Evolutionary conservation across 495 filamentous ascomycete genomes (phyloP).

Genomic region (Xylaria longipes): DNA sequence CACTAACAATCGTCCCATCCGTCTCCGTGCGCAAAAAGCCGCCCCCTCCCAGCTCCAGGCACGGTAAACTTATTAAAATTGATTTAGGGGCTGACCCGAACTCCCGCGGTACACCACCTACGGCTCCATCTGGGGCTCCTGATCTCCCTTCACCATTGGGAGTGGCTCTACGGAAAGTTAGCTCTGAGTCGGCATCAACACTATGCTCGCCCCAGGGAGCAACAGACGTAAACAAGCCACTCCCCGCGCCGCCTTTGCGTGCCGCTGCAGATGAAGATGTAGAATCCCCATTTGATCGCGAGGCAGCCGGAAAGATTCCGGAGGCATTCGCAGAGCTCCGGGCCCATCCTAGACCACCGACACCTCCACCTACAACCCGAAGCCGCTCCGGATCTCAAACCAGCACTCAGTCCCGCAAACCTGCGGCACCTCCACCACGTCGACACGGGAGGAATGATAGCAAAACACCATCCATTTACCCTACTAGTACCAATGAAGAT

Average conservation of each 20-base stretch:
- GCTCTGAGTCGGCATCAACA: constrained; percentile 22
- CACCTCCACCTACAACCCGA: constrained; percentile 41
- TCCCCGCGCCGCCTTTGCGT: constrained; percentile 50
- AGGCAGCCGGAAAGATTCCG: constrained; percentile 53
- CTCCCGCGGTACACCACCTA: constrained; percentile 28
- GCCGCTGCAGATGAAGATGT: constrained; percentile 47
- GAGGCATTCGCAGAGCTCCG: constrained; percentile 42
- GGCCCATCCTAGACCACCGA: constrained; percentile 34
- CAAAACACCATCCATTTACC: constrained; percentile 35
- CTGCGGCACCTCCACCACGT: constrained; percentile 57
- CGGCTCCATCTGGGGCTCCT: constrained; percentile 33
- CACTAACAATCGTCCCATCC: constrained; percentile 30
- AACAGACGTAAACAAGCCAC: constrained; percentile 58
- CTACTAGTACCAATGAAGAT: constrained; percentile 41
- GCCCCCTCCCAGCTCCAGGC: constrained; percentile 67
- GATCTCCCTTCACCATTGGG: constrained; percentile 34
- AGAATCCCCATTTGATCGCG: constrained; percentile 52
- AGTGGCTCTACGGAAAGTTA: constrained; percentile 35
- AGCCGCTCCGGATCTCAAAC: constrained; percentile 41
- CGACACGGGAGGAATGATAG: constrained; percentile 52
- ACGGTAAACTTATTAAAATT: constrained; percentile 70
- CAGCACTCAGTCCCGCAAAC: constrained; percentile 43
- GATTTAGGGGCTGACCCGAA: constrained; percentile 39
- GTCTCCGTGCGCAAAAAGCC: constrained; percentile 45
- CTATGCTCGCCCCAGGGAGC: constrained; percentile 26